Conservation (phyloP, 192 early-diverging fungal species). For the Dimargaris cristalligena region DNA sequence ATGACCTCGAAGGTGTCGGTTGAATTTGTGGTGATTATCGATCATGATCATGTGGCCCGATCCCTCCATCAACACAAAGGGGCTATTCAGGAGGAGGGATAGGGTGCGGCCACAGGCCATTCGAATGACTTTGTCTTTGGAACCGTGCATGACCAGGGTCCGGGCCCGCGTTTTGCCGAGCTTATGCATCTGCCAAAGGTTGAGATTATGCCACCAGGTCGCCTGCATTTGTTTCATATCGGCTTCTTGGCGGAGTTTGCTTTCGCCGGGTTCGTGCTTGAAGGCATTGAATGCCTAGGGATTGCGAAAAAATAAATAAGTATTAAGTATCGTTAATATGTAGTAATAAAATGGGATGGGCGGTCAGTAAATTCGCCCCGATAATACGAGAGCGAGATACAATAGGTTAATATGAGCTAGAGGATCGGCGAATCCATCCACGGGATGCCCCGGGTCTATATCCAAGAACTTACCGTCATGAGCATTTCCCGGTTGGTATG, state of each 20-base stretch:
- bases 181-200: constrained; percentile 13
- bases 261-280: neutral
- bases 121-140: constrained; percentile 26
- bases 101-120: constrained; percentile 21
- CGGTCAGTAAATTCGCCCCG: too few relatives aligned
- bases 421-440: too few relatives aligned
- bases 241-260: constrained; percentile 16
- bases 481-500: neutral
- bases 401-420: too few relatives aligned
- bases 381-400: too few relatives aligned
- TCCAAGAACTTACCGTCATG: neutral
- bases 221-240: constrained; percentile 30
- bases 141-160: constrained; percentile 26
- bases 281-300: neutral
- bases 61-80: constrained; percentile 18
- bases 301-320: too few relatives aligned
- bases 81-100: constrained; percentile 21
- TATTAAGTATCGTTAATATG: too few relatives aligned
- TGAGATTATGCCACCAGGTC: constrained; percentile 23
- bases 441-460: too few relatives aligned
- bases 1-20: constrained; percentile 20
- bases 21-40: constrained; percentile 26
- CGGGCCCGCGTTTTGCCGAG: constrained; percentile 15
- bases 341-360: too few relatives aligned
- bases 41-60: constrained; percentile 29